Conservation (phyloP, 108 stramenopile species). For the Nitzschia palea region DNA sequence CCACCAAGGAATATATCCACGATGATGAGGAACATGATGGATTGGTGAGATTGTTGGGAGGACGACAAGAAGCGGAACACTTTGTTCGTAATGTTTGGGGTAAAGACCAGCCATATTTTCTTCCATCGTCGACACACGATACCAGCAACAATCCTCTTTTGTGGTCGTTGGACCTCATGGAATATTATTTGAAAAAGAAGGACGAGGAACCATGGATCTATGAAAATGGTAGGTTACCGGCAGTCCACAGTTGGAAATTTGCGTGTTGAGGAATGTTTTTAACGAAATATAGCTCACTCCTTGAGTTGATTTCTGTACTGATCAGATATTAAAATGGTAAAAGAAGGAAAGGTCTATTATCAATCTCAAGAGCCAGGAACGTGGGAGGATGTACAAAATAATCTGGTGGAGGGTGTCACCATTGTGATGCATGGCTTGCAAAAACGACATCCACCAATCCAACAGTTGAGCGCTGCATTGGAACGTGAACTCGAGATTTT, state of each 20-base stretch:
- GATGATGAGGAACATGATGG: not conserved
- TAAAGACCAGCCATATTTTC: not conserved
- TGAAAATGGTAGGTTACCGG: not conserved
- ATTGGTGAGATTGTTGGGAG: not conserved
- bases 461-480: not conserved
- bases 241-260: too few species aligned
- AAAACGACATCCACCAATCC: not conserved
- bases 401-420: not conserved
- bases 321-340: not conserved
- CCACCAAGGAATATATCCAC: too few species aligned
- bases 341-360: not conserved
- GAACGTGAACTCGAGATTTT: not conserved
- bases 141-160: not conserved
- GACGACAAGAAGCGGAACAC: not conserved
- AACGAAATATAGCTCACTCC: too few species aligned
- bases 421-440: not conserved
- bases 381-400: slow-evolving; percentile 1
- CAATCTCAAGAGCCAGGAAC: not conserved
- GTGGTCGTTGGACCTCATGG: not conserved
- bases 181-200: not conserved
- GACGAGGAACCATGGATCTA: not conserved
- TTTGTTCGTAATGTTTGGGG: not conserved
- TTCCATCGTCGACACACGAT: not conserved
- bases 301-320: too few species aligned
- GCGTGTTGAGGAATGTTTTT: too few species aligned